phyloP scores from a whole-genome alignment of 352 stramenopile species.

The Stramenopiles sp. region DNA sequence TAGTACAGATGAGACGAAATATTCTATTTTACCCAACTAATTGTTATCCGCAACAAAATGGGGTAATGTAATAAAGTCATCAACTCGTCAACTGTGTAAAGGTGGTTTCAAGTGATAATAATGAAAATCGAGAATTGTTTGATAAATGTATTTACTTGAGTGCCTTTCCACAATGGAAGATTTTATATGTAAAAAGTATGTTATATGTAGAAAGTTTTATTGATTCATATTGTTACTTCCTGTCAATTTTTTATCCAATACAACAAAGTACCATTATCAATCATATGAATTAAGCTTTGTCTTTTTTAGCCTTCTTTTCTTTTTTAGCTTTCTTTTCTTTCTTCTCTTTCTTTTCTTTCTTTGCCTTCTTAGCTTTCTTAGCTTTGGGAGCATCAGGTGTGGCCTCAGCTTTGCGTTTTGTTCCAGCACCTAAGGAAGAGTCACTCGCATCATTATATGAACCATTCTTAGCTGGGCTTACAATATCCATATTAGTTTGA shows the following conservation, averaged over 20 bases:
- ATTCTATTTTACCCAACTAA: constrained; percentile 30
- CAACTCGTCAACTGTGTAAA: constrained; percentile 28
- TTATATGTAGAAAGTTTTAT: constrained; percentile 15
- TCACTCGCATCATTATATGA: constrained; percentile 11
- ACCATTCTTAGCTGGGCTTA: constrained; percentile 24
- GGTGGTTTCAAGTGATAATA: background rate
- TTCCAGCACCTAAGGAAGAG: background rate
- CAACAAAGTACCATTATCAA: constrained; percentile 29
- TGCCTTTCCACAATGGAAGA: too few species aligned
- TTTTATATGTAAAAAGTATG: constrained; percentile 16
- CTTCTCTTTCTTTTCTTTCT: constrained; percentile 26
- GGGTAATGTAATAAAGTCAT: constrained; percentile 41
- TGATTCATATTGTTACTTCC: constrained; percentile 16
- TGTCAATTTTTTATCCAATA: constrained; percentile 27
- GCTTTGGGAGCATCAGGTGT: constrained; percentile 15
- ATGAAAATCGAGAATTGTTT: constrained; percentile 11
- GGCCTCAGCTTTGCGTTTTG: constrained; percentile 15
- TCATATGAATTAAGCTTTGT: constrained; percentile 7
- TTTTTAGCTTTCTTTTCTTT: constrained; percentile 26
- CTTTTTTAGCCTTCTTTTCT: constrained; percentile 9
- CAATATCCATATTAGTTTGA: constrained; percentile 76
- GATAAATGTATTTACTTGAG: too few species aligned
- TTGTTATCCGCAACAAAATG: constrained; percentile 37
- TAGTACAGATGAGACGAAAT: constrained; percentile 36
- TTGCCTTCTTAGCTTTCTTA: constrained; percentile 35